These are phyloP conservation scores for Aspergillus sojae DNA, from an alignment of 2,329 filamentous ascomycete genomes.

Conservation along the genomic window DNA sequence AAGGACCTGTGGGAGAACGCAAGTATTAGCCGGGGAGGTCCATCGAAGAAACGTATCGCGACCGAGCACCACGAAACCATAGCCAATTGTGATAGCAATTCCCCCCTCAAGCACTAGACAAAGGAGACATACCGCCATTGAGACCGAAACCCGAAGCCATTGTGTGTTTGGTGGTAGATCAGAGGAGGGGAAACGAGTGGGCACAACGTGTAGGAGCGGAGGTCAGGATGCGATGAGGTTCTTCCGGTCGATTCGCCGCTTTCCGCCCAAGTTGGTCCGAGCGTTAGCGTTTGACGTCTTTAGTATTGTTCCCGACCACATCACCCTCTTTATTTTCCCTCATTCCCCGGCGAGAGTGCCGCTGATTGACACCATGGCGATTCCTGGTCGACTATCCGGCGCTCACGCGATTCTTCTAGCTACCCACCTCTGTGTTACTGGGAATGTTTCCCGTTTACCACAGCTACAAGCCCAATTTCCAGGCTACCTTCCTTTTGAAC, in stretches of 20 bases:
- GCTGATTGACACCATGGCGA: slow-evolving; percentile 38
- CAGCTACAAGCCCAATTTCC: slow-evolving; percentile 53
- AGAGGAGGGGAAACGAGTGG: slow-evolving; percentile 26
- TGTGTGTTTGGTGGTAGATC: slow-evolving; percentile 28
- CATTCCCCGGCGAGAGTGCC: slow-evolving; percentile 5
- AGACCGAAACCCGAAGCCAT: slow-evolving; percentile 60
- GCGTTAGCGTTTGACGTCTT: slow-evolving; percentile 14
- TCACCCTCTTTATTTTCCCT: slow-evolving; percentile 25
- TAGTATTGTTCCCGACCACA: slow-evolving; percentile 26
- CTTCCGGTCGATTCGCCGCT: slow-evolving; percentile 31
- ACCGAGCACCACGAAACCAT: slow-evolving; percentile 19
- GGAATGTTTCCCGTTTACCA: slow-evolving; percentile 56
- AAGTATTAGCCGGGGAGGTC: slow-evolving; percentile 27
- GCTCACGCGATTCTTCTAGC: slow-evolving; percentile 62
- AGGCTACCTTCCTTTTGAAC: slow-evolving; percentile 52
- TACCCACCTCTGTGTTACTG: slow-evolving; percentile 57
- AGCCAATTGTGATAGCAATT: slow-evolving; percentile 15
- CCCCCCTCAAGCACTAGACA: background rate
- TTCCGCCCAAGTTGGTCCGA: slow-evolving; percentile 26
- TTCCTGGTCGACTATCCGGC: slow-evolving; percentile 49
- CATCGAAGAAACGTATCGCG: slow-evolving; percentile 2
- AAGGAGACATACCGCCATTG: slow-evolving; percentile 50
- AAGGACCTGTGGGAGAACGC: slow-evolving; percentile 55
- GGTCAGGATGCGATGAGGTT: slow-evolving; percentile 35
- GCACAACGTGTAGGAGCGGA: slow-evolving; percentile 28